Conservation (phyloP, 768 basidiomycete genomes). For the Leccinum disarticulatum region DNA sequence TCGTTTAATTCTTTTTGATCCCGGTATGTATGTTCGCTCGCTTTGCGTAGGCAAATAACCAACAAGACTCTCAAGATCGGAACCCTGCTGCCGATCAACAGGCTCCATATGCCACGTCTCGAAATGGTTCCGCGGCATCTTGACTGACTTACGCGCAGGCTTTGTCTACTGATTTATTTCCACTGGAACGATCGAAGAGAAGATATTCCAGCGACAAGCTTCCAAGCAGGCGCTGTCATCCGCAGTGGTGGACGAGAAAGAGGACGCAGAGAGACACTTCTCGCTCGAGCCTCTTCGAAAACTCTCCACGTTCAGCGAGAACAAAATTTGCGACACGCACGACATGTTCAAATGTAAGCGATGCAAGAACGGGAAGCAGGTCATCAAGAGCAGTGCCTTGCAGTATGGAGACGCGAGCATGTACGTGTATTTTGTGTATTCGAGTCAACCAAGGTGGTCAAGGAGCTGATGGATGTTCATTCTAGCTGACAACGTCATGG, state of each 20-base stretch:
- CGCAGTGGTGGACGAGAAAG: slow-evolving; percentile 97
- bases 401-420: slow-evolving; percentile 98
- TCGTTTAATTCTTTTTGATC: slow-evolving; percentile 90
- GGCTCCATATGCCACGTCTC: slow-evolving; percentile 63
- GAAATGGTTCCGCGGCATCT: not conserved
- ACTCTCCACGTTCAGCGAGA: slow-evolving; percentile 87
- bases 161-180: slow-evolving; percentile 97
- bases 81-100: slow-evolving; percentile 99
- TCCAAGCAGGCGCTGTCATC: slow-evolving; percentile 95
- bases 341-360: slow-evolving; percentile 97
- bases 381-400: slow-evolving; percentile 78
- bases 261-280: slow-evolving; percentile 94
- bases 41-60: not conserved
- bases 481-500: slow-evolving; percentile 72
- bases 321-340: slow-evolving; percentile 89
- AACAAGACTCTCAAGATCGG: slow-evolving; percentile 67
- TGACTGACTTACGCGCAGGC: slow-evolving; percentile 44
- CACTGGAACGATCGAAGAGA: slow-evolving; percentile 97
- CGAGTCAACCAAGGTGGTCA: not conserved
- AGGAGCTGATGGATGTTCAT: slow-evolving; percentile 1
- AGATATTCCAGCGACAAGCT: slow-evolving; percentile 97
- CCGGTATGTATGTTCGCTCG: slow-evolving; percentile 50
- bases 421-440: slow-evolving; percentile 48
- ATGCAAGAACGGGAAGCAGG: slow-evolving; percentile 83
- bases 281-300: slow-evolving; percentile 84